Evolutionary conservation across 441 rosid genomes (phyloP).

Genomic region (Populus hybrid): DNA sequence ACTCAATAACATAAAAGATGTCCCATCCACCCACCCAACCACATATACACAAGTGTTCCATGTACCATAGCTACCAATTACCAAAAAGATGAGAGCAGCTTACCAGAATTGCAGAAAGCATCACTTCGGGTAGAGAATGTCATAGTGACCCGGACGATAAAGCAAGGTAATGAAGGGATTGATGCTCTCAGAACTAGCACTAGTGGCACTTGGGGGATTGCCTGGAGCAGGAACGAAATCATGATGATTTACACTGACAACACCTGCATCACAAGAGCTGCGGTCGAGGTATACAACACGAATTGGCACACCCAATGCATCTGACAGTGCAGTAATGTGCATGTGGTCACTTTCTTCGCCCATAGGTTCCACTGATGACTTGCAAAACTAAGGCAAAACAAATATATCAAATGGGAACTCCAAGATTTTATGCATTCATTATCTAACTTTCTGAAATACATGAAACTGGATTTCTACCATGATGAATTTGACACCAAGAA

Average conservation of each 20-base stretch:
- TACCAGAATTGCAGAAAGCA: conserved; percentile 25
- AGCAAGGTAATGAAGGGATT: conserved; percentile 77
- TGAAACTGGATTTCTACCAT: not conserved
- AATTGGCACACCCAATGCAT: conserved; percentile 87
- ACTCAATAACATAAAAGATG: not conserved
- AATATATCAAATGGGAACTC: conserved; percentile 2
- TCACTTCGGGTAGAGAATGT: conserved; percentile 87
- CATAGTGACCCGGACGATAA: conserved; percentile 98
- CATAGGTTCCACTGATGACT: conserved; percentile 98
- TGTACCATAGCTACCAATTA: not conserved
- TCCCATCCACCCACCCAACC: not conserved
- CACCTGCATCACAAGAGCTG: conserved; percentile 75
- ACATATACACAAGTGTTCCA: not conserved
- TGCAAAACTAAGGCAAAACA: conserved; percentile 76
- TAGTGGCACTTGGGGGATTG: conserved; percentile 30
- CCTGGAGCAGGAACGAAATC: conserved; percentile 67
- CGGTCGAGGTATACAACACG: conserved; percentile 93
- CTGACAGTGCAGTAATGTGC: conserved; percentile 85
- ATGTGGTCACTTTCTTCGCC: conserved; percentile 99
- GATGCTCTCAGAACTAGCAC: conserved; percentile 28
- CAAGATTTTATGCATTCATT: not conserved
- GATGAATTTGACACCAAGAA: not conserved
- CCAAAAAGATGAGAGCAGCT: conserved; percentile 13
- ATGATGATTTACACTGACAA: conserved; percentile 84
- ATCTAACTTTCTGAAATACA: not conserved